A percentile compares a stretch with the other conserved stretches of the same genome.
These are phyloP conservation scores for Boletus subcaerulescens DNA, from an alignment of 768 basidiomycete genomes.

Conservation along the genomic window DNA sequence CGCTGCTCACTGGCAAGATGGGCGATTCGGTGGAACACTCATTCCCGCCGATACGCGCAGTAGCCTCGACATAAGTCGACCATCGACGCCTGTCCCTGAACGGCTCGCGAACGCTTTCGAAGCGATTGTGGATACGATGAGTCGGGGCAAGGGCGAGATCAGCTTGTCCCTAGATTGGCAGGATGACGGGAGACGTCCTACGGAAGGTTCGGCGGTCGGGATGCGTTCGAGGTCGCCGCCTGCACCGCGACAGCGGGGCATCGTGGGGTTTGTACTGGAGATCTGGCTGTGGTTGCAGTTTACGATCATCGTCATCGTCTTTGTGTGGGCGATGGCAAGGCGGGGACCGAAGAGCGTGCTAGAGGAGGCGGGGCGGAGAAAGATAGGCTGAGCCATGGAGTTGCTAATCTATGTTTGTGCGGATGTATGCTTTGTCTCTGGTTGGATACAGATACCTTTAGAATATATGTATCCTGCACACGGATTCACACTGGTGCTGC, in stretches of 20 bases:
- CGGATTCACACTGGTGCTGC: conserved; percentile 6
- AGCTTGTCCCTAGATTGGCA: conserved; percentile 7
- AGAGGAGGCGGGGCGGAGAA: conserved; percentile 39
- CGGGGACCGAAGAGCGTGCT: conserved; percentile 71
- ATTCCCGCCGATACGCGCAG: conserved; percentile 16
- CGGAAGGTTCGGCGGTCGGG: neutral
- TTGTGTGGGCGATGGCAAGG: conserved; percentile 78
- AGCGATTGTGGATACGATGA: conserved; percentile 43
- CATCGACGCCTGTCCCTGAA: conserved; percentile 37
- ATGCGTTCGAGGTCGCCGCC: conserved; percentile 7
- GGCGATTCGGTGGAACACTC: conserved; percentile 44
- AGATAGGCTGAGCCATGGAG: conserved; percentile 3
- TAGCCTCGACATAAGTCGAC: conserved; percentile 19
- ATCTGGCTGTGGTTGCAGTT: conserved; percentile 88
- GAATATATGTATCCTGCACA: conserved; percentile 14
- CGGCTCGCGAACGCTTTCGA: conserved; percentile 45
- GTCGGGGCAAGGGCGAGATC: conserved; percentile 16
- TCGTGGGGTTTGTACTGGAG: conserved; percentile 56
- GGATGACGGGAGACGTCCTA: conserved; percentile 5
- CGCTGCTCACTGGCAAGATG: conserved; percentile 58
- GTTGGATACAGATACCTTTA: conserved; percentile 14
- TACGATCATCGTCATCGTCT: conserved; percentile 66
- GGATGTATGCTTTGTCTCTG: neutral
- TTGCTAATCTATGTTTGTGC: conserved; percentile 2
- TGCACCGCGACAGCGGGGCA: conserved; percentile 29